Evolutionary conservation across 805 yeast genomes (phyloP), one percentile per base, ranked within the genome.

Genomic region (Kuraishia capsulata): DNA sequence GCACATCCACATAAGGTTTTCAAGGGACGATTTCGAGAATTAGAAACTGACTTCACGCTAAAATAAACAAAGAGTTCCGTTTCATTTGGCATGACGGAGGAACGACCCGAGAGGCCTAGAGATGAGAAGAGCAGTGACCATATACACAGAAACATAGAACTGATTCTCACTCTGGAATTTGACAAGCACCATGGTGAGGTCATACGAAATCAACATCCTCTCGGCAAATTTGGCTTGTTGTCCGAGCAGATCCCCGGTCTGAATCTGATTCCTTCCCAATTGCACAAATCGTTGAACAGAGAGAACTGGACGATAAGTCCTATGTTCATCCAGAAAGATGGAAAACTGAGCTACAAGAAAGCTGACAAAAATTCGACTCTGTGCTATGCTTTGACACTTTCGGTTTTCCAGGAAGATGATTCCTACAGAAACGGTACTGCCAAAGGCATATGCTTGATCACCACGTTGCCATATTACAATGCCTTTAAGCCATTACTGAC

Each of bases 171-270:
- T 4, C 83, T 90, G 1, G 89, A 83, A 57, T 88, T 87, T 54
- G 92, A 87, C 53, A 76, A 80, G 44, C 80, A 74, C 48, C 65
- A 75, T 39, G 96, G 96, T 0, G 80, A 92, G 0, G 63, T 73
- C 3, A 58, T 87, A 24, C 64, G 64, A 38, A 71, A 73, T 45
- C 88, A 80, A 49, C 67, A 71, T 37, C 90, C 94, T 0, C 41
- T 36, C 48, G 66, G 33, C 48, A 52, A 29, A 56, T 61, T 36
- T 47, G 72, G 35, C 73, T 81, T 79, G 75, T 62, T 81, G 6
- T 83, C 85, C 0, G 74, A 73, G 44, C 81, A 75, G 48, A 63
- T 74, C 21, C 55, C 46, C 9, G 38, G 42, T 24, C 20, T 56
- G 4, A 37, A 50, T 3, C 33, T 54, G 2, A 52, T 54, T 50